These are phyloP conservation scores for Fomitopsis schrenkii DNA, from an alignment of 1,284 basidiomycete genomes.

Conservation along the genomic window DNA sequence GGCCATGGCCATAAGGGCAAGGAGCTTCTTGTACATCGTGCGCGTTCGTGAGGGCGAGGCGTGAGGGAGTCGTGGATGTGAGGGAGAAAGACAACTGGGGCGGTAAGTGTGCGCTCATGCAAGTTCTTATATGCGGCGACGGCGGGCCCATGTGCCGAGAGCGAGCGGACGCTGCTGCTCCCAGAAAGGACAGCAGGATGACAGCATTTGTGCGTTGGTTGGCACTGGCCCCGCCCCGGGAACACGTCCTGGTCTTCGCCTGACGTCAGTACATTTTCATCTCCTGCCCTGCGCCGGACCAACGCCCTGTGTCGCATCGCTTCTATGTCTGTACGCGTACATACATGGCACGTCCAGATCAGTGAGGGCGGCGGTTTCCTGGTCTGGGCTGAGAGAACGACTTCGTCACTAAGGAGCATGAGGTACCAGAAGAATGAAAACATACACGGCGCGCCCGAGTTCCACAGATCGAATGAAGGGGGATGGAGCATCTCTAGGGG, in stretches of 20 bases:
- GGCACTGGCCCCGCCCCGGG: background rate
- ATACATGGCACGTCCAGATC: too few relatives aligned
- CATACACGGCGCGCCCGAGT: background rate
- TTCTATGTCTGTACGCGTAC: too few relatives aligned
- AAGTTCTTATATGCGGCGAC: background rate
- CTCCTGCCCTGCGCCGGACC: background rate
- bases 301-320: too few relatives aligned
- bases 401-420: background rate
- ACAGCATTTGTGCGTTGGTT: background rate
- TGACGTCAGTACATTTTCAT: background rate
- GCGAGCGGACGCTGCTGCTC: background rate
- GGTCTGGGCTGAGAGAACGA: too few relatives aligned
- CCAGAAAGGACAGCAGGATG: background rate
- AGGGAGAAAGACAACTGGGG: background rate
- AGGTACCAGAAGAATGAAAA: background rate
- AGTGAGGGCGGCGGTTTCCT: too few relatives aligned
- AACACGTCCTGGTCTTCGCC: too few relatives aligned
- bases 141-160: background rate
- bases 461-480: too few relatives aligned
- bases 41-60: background rate
- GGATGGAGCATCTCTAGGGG: background rate
- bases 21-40: conserved; percentile 12
- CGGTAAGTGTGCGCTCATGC: background rate
- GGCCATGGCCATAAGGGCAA: conserved; percentile 17
- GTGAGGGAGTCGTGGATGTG: background rate